These are phyloP conservation scores for Heritiera fomes DNA, from an alignment of 345 rosid species.

Conservation along the genomic window DNA sequence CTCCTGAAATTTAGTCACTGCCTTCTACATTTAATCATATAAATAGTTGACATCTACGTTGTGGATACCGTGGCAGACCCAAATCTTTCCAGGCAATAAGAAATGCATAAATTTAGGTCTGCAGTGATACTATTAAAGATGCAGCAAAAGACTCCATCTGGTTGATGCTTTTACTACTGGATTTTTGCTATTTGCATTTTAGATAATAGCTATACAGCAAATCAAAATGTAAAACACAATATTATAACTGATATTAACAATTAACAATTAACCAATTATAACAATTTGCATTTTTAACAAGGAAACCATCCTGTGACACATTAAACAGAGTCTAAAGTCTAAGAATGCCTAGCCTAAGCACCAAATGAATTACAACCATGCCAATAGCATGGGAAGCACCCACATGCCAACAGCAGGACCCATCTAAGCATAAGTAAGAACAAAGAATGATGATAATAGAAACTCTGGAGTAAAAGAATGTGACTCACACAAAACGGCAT, in stretches of 20 bases:
- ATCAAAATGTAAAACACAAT: background rate
- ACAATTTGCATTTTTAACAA: background rate
- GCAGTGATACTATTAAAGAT: background rate
- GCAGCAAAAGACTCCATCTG: background rate
- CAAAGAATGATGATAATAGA: background rate
- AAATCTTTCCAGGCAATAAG: constrained; percentile 4
- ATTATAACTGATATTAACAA: background rate
- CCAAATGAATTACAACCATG: background rate
- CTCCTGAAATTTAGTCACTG: background rate
- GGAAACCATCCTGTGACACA: background rate
- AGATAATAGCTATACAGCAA: background rate
- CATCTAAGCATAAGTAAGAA: background rate
- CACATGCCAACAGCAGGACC: background rate
- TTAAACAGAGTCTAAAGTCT: background rate
- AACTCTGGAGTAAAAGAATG: constrained; percentile 20
- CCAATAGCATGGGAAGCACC: background rate
- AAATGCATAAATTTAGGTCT: background rate
- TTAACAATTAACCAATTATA: background rate
- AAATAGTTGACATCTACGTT: background rate
- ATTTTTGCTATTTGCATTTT: background rate
- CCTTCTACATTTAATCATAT: background rate
- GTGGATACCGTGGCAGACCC: background rate
- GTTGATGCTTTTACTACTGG: background rate
- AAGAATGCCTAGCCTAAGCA: background rate
- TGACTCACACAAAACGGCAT: constrained; percentile 76